Base-by-base conservation (phyloP, 129 eudicot species). In the Flaveria bidentis region DNA sequence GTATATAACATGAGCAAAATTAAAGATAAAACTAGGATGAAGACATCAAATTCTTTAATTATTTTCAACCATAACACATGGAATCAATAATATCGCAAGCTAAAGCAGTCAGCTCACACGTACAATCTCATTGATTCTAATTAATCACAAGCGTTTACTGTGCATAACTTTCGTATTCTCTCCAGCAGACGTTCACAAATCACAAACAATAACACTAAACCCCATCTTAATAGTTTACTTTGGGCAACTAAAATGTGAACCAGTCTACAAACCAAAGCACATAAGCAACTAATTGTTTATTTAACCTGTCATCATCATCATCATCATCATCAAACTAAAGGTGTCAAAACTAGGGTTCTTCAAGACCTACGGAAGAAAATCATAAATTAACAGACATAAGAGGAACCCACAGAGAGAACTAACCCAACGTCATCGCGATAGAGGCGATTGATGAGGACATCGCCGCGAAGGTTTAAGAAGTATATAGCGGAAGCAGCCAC, bases 391-490 rank as follows among this genome's bases (percentile, higher is more conserved):
- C 46, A 63, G 39, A 42, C 44, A 72, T 41, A 26, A 66, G 22
- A 68, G 61, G 49, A 28, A 56, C 20, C 16, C 51, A 53, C 6
- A 41, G 73, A 60, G 17, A 64, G 36, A 67, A 66, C 76, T 79
- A 44, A 93, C 98, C 98, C 98, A 33, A 93, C 98, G 56, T 93
- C 98, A 78, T 93, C 98, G 56, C 98, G 97, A 68, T 93, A 93
- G 56, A 90, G 96, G 61, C 98, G 98, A 75, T 93, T 93, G 80
- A 93, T 93, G 87, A 93, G 97, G 10, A 93, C 98, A 90, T 93
- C 98, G 75, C 98, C 98, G 22, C 98, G 93, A 67, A 93, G 98
- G 76, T 93, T 93, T 57, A 93, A 69, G 75, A 93, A 93, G 84
- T 90, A 93, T 13, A 93, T 84, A 12, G 98, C 98, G 33, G 98